A percentile compares a stretch with the other conserved stretches of the same genome.
Evolutionary conservation across 73 alveolate species (phyloP).

Genomic region (Paramecium biaurelia): DNA sequence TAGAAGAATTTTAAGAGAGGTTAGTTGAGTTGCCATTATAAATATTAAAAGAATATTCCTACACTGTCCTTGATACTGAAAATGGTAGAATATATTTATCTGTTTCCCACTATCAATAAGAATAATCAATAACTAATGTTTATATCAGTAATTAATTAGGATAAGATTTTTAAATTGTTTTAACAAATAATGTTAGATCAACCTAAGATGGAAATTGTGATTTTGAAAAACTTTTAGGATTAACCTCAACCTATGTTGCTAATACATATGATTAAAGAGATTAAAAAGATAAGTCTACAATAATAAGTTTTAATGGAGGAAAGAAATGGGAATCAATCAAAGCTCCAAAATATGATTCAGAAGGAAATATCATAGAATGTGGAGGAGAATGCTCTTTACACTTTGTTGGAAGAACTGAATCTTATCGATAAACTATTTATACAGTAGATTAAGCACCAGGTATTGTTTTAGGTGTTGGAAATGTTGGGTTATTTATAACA

Average conservation of each 20-base stretch:
- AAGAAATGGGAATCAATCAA: conserved; percentile 52
- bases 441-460: conserved; percentile 44
- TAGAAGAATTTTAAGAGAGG: background rate
- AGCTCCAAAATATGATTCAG: conserved; percentile 67
- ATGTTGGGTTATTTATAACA: background rate
- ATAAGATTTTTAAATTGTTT: background rate
- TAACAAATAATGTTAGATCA: conserved; percentile 34
- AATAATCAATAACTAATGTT: background rate
- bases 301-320: conserved; percentile 7
- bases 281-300: background rate
- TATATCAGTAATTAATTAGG: background rate
- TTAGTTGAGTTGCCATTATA: conserved; percentile 1
- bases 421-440: background rate
- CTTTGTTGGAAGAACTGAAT: conserved; percentile 26
- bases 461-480: background rate
- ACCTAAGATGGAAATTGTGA: conserved; percentile 41
- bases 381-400: conserved; percentile 55
- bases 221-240: conserved; percentile 20
- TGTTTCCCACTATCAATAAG: conserved; percentile 16
- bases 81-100: conserved; percentile 25
- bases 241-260: conserved; percentile 2
- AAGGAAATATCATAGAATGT: conserved; percentile 5
- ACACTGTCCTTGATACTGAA: conserved; percentile 15
- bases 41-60: conserved; percentile 10
- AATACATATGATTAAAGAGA: conserved; percentile 39